Evolutionary conservation across 192 early-diverging fungal genomes (phyloP).

Genomic region (Rhizophagus prolifer): DNA sequence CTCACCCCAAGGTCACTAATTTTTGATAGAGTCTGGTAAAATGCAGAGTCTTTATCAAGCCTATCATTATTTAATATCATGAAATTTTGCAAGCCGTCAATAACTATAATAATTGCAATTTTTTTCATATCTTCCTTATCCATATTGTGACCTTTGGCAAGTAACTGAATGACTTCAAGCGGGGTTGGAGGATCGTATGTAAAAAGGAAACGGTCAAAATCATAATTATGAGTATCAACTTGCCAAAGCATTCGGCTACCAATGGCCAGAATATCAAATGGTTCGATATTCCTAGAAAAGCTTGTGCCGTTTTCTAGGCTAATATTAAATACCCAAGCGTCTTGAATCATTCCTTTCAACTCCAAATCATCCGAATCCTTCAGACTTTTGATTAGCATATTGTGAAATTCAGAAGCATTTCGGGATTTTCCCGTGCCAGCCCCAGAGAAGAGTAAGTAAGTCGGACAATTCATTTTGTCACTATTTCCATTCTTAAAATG

Average conservation of each 20-base stretch:
- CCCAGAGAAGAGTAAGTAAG: constrained; percentile 27
- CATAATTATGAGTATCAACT: constrained; percentile 1
- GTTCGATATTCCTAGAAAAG: background rate
- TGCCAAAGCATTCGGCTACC: constrained; percentile 25
- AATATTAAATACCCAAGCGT: constrained; percentile 25
- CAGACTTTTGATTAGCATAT: constrained; percentile 12
- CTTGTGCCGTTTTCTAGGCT: constrained; percentile 19
- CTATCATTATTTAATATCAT: constrained; percentile 17
- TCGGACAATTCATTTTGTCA: constrained; percentile 5
- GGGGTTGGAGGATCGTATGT: constrained; percentile 12
- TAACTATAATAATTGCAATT: constrained; percentile 21
- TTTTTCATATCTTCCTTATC: background rate
- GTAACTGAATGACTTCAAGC: background rate
- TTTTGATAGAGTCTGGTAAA: constrained; percentile 21
- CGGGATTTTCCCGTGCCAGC: constrained; percentile 30
- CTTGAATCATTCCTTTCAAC: constrained; percentile 5
- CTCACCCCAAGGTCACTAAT: constrained; percentile 12
- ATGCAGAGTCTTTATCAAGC: constrained; percentile 9
- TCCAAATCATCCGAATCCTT: constrained; percentile 7
- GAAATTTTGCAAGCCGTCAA: constrained; percentile 21
- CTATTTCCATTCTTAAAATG: background rate
- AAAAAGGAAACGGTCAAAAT: background rate
- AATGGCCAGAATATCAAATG: constrained; percentile 1
- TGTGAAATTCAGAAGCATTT: constrained; percentile 26
- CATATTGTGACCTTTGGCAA: constrained; percentile 15